Conservation (phyloP, 1,284 basidiomycete species). For the Puccinia sorghi region DNA sequence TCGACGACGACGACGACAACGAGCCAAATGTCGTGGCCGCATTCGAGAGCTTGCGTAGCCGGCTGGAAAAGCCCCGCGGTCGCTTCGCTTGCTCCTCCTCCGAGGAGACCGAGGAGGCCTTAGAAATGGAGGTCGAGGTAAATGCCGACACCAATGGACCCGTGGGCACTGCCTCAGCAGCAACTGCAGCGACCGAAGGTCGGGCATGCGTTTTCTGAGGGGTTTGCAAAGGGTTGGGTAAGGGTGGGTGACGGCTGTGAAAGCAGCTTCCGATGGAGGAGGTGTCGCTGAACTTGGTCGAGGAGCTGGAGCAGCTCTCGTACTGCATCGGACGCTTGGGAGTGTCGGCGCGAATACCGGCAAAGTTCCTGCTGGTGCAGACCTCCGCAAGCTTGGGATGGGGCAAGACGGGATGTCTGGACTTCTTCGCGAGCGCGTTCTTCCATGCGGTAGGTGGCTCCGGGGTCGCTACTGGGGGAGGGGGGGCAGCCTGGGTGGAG, state of each 20-base stretch:
- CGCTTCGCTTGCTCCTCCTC: slow-evolving; percentile 12
- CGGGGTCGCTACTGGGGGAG: too few relatives aligned
- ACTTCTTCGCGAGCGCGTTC: slow-evolving; percentile 33
- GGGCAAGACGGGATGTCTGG: background rate
- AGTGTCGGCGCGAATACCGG: background rate
- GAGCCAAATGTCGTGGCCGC: slow-evolving; percentile 15
- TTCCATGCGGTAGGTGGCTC: slow-evolving; percentile 17
- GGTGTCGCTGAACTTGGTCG: slow-evolving; percentile 5
- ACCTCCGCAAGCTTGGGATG: slow-evolving; percentile 8
- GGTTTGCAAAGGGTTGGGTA: background rate
- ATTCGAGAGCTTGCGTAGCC: slow-evolving; percentile 26
- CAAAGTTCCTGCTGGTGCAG: background rate
- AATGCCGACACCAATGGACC: slow-evolving; percentile 35
- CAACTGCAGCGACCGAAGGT: too few relatives aligned
- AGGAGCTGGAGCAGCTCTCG: slow-evolving; percentile 35
- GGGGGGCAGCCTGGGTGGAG: too few relatives aligned
- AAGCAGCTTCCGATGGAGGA: slow-evolving; percentile 26
- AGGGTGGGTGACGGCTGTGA: background rate
- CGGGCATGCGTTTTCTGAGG: background rate
- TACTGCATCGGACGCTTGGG: slow-evolving; percentile 34
- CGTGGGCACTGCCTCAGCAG: slow-evolving; percentile 10
- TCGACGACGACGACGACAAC: too few relatives aligned
- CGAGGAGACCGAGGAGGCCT: slow-evolving; percentile 28
- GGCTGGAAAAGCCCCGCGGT: slow-evolving; percentile 28
- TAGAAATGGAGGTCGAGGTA: slow-evolving; percentile 42